Base-by-base conservation (phyloP, 306 rosid species). In the Glycine tomentella region DNA sequence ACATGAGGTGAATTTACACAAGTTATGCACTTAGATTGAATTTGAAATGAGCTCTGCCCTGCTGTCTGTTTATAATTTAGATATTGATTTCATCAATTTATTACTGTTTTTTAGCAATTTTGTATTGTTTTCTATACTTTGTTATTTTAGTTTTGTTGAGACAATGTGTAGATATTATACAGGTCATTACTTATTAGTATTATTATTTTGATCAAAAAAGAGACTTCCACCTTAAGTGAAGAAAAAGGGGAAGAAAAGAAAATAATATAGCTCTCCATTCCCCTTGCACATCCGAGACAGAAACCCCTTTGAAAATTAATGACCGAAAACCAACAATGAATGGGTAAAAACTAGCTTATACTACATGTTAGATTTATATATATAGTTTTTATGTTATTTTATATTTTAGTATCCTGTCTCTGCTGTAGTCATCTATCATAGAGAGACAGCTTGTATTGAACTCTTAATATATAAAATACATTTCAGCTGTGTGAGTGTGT, bases 111-210 rank as follows among this genome's bases (percentile, higher is more conserved):
- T 75, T 64, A 72, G 36, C 31, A 15, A 31, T 57, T 76, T 50
- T 72, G 9, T 48, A 42, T 68, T 46, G 50, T 56, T 80, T 76
- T 34, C 42, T 34, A 15, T 80, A 61, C 63, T 51, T 38, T 12
- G 16, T 11, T 59, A 12, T 36, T 38, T 84, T 68, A 11, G 8
- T 64, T 64, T 78, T 67, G 53, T 13, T 55, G 71, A 11, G 55
- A 31, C 33, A 52, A 33, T 9, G 5, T 31, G 67, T 11, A 56
- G 38, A 25, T 38, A 42, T 64, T 7, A 33, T 15, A 16, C 48
- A 59, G 11, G 51, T 16, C 5, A 20, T 52, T 50, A 6, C 40
- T 31, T 70, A 5, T 31, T 70, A 5, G 74, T 61, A 16, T 46
- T 46, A 8, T 16, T 38, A 38, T 14, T 69, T 62, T 71, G 17